Evolutionary conservation across 495 filamentous ascomycete genomes (phyloP).

Genomic region (Amniculicola lignicola): DNA sequence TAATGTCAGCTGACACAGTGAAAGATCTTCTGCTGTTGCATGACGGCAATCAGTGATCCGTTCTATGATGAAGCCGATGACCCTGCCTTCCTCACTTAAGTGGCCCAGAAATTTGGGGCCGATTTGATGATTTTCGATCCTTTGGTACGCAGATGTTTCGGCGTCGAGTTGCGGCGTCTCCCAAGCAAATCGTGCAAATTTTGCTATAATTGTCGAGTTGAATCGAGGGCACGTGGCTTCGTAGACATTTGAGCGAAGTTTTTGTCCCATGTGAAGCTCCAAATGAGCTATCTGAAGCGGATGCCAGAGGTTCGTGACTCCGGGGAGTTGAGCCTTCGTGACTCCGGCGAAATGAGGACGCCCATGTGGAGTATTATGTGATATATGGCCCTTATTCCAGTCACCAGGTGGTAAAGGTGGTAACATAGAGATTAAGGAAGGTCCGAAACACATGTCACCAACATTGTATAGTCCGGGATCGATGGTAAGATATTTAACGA

Average conservation of each 20-base stretch:
- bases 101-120: constrained; percentile 4
- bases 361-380: not conserved
- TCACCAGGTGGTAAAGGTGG: not conserved
- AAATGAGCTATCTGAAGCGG: not conserved
- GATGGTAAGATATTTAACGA: not conserved
- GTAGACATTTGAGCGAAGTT: constrained; percentile 4
- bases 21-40: not conserved
- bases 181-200: constrained; percentile 2
- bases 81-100: constrained; percentile 1
- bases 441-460: not conserved
- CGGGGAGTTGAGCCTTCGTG: not conserved
- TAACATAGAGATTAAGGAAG: not conserved
- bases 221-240: not conserved
- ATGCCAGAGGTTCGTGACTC: not conserved
- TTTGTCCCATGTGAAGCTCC: not conserved
- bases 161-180: not conserved
- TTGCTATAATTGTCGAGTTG: not conserved
- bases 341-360: not conserved
- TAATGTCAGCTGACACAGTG: not conserved
- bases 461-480: not conserved
- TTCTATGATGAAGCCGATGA: constrained; percentile 2
- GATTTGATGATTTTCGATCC: not conserved
- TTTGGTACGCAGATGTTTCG: not conserved
- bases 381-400: constrained; percentile 3
- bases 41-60: not conserved